Evolutionary conservation across 108 stramenopile genomes (phyloP).

Genomic region (Skeletonema grethae): DNA sequence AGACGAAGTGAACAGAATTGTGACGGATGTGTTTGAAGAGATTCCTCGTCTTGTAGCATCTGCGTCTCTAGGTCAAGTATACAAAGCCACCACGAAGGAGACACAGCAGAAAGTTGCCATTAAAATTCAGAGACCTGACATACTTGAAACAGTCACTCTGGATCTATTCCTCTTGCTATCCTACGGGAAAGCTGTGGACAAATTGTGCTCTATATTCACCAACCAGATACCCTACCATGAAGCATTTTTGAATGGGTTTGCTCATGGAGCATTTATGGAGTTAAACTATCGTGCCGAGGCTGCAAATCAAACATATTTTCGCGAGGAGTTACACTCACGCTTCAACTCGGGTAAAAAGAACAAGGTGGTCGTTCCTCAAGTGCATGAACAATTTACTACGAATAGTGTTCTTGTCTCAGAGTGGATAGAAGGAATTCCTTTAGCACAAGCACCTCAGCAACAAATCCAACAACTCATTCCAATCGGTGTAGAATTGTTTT

Average conservation of each 20-base stretch:
- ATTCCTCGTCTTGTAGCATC: slow-evolving; percentile 79
- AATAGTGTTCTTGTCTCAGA: slow-evolving; percentile 49
- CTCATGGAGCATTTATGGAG: slow-evolving; percentile 50
- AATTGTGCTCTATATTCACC: slow-evolving; percentile 60
- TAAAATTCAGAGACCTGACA: slow-evolving; percentile 89
- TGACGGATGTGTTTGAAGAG: slow-evolving; percentile 28
- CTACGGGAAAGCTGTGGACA: slow-evolving; percentile 63
- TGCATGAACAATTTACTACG: slow-evolving; percentile 37
- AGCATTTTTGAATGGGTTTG: slow-evolving; percentile 35
- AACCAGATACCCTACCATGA: slow-evolving; percentile 54
- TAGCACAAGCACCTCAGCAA: slow-evolving; percentile 58
- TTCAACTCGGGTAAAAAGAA: slow-evolving; percentile 15
- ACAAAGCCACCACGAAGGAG: slow-evolving; percentile 50
- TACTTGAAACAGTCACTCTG: slow-evolving; percentile 71
- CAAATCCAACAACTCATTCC: slow-evolving; percentile 76
- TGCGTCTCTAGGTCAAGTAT: slow-evolving; percentile 89
- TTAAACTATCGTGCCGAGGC: slow-evolving; percentile 61
- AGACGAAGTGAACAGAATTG: slow-evolving; percentile 18
- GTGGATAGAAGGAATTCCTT: slow-evolving; percentile 81
- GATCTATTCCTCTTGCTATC: slow-evolving; percentile 77
- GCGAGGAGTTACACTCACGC: slow-evolving; percentile 35
- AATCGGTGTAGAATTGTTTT: slow-evolving; percentile 85
- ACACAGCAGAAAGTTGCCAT: slow-evolving; percentile 59
- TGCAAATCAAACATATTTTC: slow-evolving; percentile 57
- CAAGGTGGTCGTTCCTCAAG: slow-evolving; percentile 45